These are phyloP conservation scores for Trichophyton mentagrophytes DNA, from an alignment of 2,329 filamentous ascomycete genomes.

Conservation along the genomic window DNA sequence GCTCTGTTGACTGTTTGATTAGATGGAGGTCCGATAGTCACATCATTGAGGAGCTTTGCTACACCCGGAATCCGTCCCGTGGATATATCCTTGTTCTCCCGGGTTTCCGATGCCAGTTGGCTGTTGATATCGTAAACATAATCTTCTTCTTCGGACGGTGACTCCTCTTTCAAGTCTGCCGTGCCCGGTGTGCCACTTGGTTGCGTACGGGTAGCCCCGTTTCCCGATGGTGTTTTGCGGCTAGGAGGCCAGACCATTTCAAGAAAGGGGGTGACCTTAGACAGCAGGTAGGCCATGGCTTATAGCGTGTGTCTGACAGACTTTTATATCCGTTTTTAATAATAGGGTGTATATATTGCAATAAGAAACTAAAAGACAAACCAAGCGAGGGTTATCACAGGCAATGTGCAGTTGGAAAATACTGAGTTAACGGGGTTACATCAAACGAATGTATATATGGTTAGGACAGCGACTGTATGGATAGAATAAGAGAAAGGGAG, in stretches of 20 bases:
- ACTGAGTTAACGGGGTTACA: not conserved
- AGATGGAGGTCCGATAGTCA: not conserved
- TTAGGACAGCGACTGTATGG: not conserved
- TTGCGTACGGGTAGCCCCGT: not conserved
- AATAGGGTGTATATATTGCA: not conserved
- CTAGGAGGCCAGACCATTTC: not conserved
- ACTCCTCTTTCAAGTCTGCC: too few relatives aligned
- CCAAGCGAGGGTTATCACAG: not conserved
- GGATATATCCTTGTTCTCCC: not conserved
- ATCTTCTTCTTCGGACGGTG: too few relatives aligned
- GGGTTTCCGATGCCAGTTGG: too few relatives aligned
- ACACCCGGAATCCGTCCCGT: not conserved
- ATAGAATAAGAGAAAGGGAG: not conserved
- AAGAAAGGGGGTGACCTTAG: not conserved
- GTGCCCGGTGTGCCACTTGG: too few relatives aligned
- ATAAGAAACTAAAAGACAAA: not conserved
- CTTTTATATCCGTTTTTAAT: not conserved
- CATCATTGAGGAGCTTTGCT: not conserved
- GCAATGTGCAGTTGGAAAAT: not conserved
- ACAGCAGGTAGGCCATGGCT: not conserved
- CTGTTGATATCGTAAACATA: too few relatives aligned
- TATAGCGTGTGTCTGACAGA: not conserved
- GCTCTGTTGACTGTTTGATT: constrained; percentile 6
- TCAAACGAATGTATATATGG: not conserved
- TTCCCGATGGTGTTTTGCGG: not conserved